A percentile compares a stretch with the other conserved stretches of the same genome.
phyloP scores from a whole-genome alignment of 208 protist genomes.

The Crithidia thermophila region DNA sequence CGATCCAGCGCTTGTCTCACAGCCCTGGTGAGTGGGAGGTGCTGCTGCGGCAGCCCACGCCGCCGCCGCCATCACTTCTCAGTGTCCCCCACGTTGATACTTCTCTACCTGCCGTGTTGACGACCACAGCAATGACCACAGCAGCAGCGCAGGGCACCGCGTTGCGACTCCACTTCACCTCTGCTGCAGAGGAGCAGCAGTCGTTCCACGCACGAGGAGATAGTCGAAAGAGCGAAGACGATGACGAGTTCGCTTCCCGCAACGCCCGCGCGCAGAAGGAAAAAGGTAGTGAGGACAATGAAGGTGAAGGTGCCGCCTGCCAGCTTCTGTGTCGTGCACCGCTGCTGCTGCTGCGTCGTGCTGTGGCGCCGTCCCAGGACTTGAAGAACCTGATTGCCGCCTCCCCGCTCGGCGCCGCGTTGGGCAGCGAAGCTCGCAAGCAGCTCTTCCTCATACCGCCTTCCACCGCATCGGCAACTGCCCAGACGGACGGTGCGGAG shows the following conservation, averaged over 20 bases:
- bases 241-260: too few species aligned
- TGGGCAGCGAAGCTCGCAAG: constrained; percentile 65
- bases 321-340: constrained; percentile 29
- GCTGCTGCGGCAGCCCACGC: neutral
- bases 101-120: too few species aligned
- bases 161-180: too few species aligned
- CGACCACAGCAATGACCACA: too few species aligned
- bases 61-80: too few species aligned
- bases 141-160: too few species aligned
- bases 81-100: too few species aligned
- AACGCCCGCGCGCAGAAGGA: too few species aligned
- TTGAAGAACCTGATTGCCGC: constrained; percentile 67
- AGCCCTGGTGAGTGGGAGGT: constrained; percentile 1
- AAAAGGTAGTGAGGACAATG: neutral
- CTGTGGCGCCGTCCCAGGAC: constrained; percentile 50
- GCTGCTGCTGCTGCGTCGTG: constrained; percentile 43
- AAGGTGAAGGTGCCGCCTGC: too few species aligned
- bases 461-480: constrained; percentile 2
- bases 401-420: constrained; percentile 51
- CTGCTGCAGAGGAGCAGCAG: too few species aligned
- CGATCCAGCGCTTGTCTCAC: constrained; percentile 1
- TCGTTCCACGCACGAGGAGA: too few species aligned
- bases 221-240: too few species aligned
- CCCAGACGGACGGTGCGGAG: constrained; percentile 20
- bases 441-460: constrained; percentile 56